Conservation (phyloP, 805 yeast genomes). For the Yarrowia osloensis region DNA sequence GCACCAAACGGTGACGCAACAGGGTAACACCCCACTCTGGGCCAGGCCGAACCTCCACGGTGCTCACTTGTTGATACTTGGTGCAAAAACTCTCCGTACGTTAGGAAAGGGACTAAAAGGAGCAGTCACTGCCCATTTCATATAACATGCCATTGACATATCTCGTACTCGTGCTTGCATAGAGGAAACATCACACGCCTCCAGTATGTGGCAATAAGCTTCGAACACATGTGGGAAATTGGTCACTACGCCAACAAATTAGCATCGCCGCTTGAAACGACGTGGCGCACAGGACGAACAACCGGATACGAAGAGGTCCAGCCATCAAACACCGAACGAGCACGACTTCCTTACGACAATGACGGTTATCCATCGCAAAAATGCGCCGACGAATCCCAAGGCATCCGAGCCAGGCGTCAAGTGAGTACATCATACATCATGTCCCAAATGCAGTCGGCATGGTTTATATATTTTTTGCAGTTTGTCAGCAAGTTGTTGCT, state of each 20-base stretch:
- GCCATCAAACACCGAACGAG: neutral
- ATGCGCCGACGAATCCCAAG: conserved; percentile 40
- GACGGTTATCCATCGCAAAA: conserved; percentile 46
- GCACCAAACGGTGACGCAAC: neutral
- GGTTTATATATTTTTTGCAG: conserved; percentile 23
- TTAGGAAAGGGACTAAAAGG: neutral
- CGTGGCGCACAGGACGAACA: conserved; percentile 14
- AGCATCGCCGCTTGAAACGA: conserved; percentile 25
- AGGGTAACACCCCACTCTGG: neutral
- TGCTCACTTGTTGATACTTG: too few relatives aligned
- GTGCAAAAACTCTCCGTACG: too few relatives aligned
- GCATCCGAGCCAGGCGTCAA: conserved; percentile 46
- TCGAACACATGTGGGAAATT: neutral
- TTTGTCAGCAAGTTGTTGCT: conserved; percentile 12
- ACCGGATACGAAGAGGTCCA: neutral
- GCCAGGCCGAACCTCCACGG: neutral
- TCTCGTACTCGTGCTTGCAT: neutral
- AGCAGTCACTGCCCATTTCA: too few relatives aligned
- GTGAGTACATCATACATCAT: conserved; percentile 36
- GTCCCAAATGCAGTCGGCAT: conserved; percentile 28
- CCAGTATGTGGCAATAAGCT: neutral
- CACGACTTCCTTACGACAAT: conserved; percentile 32
- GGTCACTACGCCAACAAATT: conserved; percentile 7
- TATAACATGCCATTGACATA: too few relatives aligned
- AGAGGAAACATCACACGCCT: neutral